Evolutionary conservation across 2,329 filamentous ascomycete species (phyloP), one percentile per base, ranked within the genome.

Genomic region (Fusarium oxysporum): DNA sequence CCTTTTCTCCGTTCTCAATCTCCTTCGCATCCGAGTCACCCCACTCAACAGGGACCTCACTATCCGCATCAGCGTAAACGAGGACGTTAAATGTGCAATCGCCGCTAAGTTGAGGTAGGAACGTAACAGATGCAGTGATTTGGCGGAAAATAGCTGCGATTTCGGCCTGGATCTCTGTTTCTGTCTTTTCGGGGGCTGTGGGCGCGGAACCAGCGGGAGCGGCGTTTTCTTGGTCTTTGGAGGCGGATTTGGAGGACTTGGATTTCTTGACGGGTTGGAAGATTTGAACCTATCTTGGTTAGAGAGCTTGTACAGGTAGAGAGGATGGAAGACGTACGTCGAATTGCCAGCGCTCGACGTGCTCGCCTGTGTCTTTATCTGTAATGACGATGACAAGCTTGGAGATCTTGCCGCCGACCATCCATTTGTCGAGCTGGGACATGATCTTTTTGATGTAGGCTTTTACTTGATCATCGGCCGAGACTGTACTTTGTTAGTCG

Each of bases 361-460:
- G 93, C 81, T 98, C 95, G 72, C 96, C 96, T 1, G 95, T 97
- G 82, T 99, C 96, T 83, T 98, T 98, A 86, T 93, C 93, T 37
- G 96, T 98, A 76, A 99, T 95, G 53, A 99, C 96, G 59, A 99
- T 93, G 67, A 99, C 95, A 17, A 99, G 90, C 83, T 97, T 98
- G 58, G 94, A 97, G 81, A 99, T 98, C 84, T 99, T 98, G 81
- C 95, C 94, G 77, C 93, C 93, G 59, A 95, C 88, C 95, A 98
- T 98, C 96, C 96, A 99, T 81, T 94, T 94, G 85, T 97, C 96
- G 65, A 99, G 90, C 83, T 99, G 96, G 33, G 92, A 92, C 95
- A 98, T 99, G 85, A 99, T 98, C 85, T 97, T 97, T 84, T 97
- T 98, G 87, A 99, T 97, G 85, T 99, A 99, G 37, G 95, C 94